Base-by-base conservation (phyloP, 83 land plant species). In the Diphasiastrum complanatum region DNA sequence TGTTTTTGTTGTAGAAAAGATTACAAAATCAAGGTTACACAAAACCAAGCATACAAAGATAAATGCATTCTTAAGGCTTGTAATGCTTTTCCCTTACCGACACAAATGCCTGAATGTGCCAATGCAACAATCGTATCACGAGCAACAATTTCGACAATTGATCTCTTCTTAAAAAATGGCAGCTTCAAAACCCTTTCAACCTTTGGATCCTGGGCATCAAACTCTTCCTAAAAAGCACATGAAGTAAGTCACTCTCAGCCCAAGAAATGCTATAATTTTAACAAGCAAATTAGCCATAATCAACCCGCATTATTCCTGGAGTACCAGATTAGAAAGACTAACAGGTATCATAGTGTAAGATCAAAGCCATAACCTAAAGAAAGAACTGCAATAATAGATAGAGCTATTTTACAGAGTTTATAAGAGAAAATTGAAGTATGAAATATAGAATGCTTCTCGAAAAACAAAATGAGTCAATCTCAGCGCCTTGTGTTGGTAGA, bases 201-300 rank as follows among this genome's bases (percentile, higher is more conserved):
- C 46, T 92, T 88, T 0, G 91, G 96, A 76, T 92, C 98, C 72
- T 92, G 81, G 1, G 97, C 89, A 65, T 93, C 97, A 78, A 86
- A 89, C 60, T 89, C 92, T 43, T 83, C 92, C 99, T 93, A n/a
- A n/a, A n/a, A n/a, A n/a, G n/a, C n/a, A n/a, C n/a, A n/a, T n/a
- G n/a, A n/a, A n/a, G n/a, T n/a, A n/a, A n/a, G n/a, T n/a, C n/a
- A n/a, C n/a, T n/a, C n/a, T n/a, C n/a, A n/a, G 76, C 32, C 2
- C 14, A 48, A 36, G 20, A 41, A 10, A 51, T 0, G 11, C 20
- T 14, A 30, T 14, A 10, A 28, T 64, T 19, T 31, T 29, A 51
- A 3, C 19, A 35, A n/a, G 11, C 2, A 19, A 63, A 19, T 10
- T 29, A 29, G 32, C 18, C 16, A 0, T n/a, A 52, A 10, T 27